Base-by-base conservation (phyloP, 345 rosid genomes). In the Microthlaspi erraticum region DNA sequence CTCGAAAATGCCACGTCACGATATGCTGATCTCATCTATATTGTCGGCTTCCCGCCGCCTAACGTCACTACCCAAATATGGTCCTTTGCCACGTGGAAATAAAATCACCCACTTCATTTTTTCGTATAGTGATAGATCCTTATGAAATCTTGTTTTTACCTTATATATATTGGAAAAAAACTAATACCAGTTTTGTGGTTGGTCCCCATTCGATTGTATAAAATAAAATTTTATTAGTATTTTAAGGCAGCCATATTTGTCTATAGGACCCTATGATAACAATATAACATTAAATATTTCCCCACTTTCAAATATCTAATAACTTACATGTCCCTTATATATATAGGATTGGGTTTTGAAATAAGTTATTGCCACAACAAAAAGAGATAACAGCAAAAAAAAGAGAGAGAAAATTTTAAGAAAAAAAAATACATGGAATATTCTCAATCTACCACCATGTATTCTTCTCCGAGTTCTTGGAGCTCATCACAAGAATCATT, bases 401-500 rank as follows among this genome's bases (percentile, higher is more conserved):
- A 31, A 8, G 36, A 29, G 12, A 29, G 18, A 66, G 1, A 33
- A 64, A 34, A 1, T 2, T 4, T 18, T 6, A 17, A 6, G 9
- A 68, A 43, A 20, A 44, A 55, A 38, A 17, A 59, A 13, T 7
- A 52, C 5, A 75, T 68, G 69, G 75, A 70, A 63, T 70, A 62
- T 69, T 70, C 79, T n/a, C 71, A 63, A 68, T 55, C 71, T 69
- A 33, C 69, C 52, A 61, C 69, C 52, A 61, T 61, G 70, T 75
- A 61, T 48, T 68, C 74, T 4, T 75, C 70, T 55, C 64, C 74
- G 3, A 69, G 79, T 69, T 75, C 79, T 62, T 75, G 71, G 79
- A 69, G 78, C 54, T 84, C 88, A 13, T 66, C 74, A 6, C 82
- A 84, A 41, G 82, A 79, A 64, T 57, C 72, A 5, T 73, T 77